Conservation (phyloP, 2,329 filamentous ascomycete genomes). For the Erysiphe pulchra region DNA sequence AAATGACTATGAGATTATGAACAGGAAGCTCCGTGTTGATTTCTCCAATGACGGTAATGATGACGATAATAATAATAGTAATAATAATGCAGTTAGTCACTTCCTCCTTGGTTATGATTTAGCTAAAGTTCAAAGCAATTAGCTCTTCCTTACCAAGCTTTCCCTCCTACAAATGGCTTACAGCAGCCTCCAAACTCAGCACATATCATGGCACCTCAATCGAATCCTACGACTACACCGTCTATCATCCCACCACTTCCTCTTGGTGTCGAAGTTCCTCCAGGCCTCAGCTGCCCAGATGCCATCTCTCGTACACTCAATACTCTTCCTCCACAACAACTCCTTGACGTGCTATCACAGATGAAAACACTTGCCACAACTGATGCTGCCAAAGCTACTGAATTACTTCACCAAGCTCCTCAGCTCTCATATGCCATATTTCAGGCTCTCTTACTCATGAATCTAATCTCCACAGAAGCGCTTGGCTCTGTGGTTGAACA, state of each 20-base stretch:
- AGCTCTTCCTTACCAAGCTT: constrained; percentile 11
- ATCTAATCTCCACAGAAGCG: constrained; percentile 64
- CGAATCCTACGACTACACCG: neutral
- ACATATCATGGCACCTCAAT: constrained; percentile 7
- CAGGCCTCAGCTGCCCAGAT: constrained; percentile 62
- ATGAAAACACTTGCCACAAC: constrained; percentile 75
- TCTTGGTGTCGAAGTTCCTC: constrained; percentile 57
- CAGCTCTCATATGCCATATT: constrained; percentile 90
- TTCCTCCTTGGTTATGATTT: neutral
- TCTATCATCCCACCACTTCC: constrained; percentile 56
- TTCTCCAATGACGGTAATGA: constrained; percentile 73
- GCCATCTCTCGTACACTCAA: constrained; percentile 80
- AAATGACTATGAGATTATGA: constrained; percentile 89
- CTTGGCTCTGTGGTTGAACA: constrained; percentile 57
- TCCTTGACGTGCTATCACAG: constrained; percentile 79
- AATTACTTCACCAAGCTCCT: constrained; percentile 67
- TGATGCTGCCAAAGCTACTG: constrained; percentile 62
- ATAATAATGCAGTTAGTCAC: constrained; percentile 1
- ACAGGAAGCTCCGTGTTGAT: constrained; percentile 78
- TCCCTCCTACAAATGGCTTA: constrained; percentile 5
- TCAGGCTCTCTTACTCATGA: constrained; percentile 78
- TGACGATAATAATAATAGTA: constrained; percentile 17
- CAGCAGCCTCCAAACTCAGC: constrained; percentile 11
- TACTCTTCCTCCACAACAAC: constrained; percentile 62
- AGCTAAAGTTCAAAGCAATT: constrained; percentile 4